These are phyloP conservation scores for Pueraria montana DNA, from an alignment of 306 rosid species.

Conservation along the genomic window DNA sequence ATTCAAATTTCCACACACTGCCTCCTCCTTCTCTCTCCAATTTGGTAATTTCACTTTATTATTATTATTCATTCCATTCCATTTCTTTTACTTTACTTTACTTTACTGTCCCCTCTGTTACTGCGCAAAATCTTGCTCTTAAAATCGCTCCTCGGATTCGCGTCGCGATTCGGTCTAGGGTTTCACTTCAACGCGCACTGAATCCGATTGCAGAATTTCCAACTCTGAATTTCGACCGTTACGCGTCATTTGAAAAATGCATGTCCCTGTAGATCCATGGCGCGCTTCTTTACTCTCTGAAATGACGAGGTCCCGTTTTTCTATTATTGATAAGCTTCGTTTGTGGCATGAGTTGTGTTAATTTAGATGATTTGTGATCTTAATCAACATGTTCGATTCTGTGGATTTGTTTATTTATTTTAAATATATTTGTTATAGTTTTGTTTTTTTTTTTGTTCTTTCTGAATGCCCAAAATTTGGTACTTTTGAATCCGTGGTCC, in stretches of 20 bases:
- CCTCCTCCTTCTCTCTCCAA: constrained; percentile 35
- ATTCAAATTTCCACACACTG: constrained; percentile 67
- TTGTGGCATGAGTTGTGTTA: not conserved
- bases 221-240: constrained; percentile 54
- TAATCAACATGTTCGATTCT: not conserved
- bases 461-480: not conserved
- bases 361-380: not conserved
- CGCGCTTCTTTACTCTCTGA: constrained; percentile 39
- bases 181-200: constrained; percentile 44
- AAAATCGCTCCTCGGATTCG: constrained; percentile 44
- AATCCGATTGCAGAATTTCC: constrained; percentile 5
- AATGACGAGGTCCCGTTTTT: not conserved
- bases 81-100: not conserved
- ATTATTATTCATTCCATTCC: not conserved
- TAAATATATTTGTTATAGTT: not conserved
- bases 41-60: constrained; percentile 56
- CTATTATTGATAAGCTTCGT: not conserved
- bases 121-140: constrained; percentile 20
- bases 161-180: constrained; percentile 57
- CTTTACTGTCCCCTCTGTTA: constrained; percentile 11
- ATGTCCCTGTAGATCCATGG: constrained; percentile 57
- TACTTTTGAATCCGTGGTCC: not conserved
- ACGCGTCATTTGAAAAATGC: constrained; percentile 40
- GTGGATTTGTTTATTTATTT: not conserved
- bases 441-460: no score